Evolutionary conservation across 2,329 filamentous ascomycete genomes (phyloP), one percentile per base, ranked within the genome.

Genomic region (Ascochyta fabae): DNA sequence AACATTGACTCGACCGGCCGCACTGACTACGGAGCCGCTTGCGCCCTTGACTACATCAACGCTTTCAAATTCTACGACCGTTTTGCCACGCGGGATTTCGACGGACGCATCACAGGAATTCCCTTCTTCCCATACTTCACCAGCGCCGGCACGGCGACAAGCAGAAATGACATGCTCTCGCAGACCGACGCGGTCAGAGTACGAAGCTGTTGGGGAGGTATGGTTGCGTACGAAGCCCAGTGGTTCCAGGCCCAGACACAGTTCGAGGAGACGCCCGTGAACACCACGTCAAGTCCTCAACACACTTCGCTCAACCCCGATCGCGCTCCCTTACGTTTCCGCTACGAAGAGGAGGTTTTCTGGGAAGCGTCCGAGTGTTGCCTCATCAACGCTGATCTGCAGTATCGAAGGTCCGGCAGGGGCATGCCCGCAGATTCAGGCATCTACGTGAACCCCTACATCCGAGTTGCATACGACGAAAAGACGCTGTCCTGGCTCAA

Each of bases 131-230:
- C 89, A 0, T 89, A 86, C 76, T 89, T 90, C 72, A 81, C 84
- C 4, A 75, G 70, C 41, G 78, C 76, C 1, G 84, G 84, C 1
- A 71, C 81, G 13, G 85, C 78, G 0, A 69, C 65, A n/a, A 79
- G 75, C 76, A 81, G 88, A 40, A 78, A 80, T 4, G 88, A 89
- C 68, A 86, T 91, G 16, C 72, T 90, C 1, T 77, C 77, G 0
- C 83, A 85, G 51, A 81, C 72, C 34, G 85, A 88, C 61, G 84
- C 88, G 0, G 88, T 92, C 1, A 83, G 86, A 8, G 89, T 92
- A 1, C 84, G 83, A 64, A 87, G 86, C 60, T 92, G 90, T 75
- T 92, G 89, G 90, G 88, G 88, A 48, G 90, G 90, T 22, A 91
- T 92, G 84, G 87, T 86, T 2, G 85, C 85, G 2, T 87, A 87